Conservation (phyloP, 73 alveolate genomes). For the Halteria grandinella region DNA sequence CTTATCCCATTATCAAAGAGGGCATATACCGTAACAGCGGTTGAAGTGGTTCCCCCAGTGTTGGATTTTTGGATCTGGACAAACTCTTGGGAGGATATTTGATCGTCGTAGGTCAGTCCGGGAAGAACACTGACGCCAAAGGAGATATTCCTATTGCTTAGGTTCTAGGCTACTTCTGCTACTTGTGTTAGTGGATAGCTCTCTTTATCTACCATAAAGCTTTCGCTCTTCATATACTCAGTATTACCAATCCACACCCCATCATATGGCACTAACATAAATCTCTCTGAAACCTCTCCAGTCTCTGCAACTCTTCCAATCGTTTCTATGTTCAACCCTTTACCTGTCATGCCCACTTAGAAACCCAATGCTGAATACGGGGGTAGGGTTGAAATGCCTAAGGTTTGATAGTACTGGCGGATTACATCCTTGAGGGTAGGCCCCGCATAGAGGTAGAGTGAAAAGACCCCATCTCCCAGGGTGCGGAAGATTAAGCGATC, state of each 20-base stretch:
- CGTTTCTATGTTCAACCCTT: too few species aligned
- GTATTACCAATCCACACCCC: background rate
- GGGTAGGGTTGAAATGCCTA: background rate
- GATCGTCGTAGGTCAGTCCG: too few species aligned
- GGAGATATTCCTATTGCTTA: too few species aligned
- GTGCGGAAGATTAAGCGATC: background rate
- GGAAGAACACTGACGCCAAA: too few species aligned
- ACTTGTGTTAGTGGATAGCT: too few species aligned
- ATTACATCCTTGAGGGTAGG: background rate
- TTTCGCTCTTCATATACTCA: background rate
- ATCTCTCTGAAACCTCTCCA: conserved; percentile 4
- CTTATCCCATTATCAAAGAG: too few species aligned
- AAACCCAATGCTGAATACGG: conserved; percentile 14
- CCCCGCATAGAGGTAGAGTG: background rate
- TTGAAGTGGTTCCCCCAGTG: too few species aligned
- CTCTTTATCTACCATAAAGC: background rate
- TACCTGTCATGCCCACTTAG: background rate
- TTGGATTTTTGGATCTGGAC: too few species aligned
- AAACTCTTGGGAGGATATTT: too few species aligned
- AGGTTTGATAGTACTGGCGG: background rate
- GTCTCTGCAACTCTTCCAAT: background rate
- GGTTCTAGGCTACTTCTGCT: too few species aligned
- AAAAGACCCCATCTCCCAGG: background rate
- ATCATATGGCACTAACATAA: background rate
- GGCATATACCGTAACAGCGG: too few species aligned